Evolutionary conservation across 495 filamentous ascomycete genomes (phyloP), one percentile per base, ranked within the genome.

Genomic region (Penicillium pancosmium): DNA sequence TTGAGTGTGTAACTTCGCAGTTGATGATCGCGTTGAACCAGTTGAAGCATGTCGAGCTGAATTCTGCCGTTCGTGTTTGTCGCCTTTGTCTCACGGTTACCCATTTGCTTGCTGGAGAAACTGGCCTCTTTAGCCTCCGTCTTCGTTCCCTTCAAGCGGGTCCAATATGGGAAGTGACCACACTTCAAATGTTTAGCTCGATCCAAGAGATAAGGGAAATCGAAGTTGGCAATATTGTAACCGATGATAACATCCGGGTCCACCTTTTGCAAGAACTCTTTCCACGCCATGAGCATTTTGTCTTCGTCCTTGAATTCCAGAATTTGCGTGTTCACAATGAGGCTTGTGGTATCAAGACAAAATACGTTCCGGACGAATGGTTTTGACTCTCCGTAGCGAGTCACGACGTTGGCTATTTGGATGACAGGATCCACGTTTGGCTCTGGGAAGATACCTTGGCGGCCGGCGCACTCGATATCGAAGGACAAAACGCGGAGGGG

Each of bases 221-320:
- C 94, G 76, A 99, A 99, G 74, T 99, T 99, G 65, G 90, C 80
- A 76, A 96, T 97, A 71, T 99, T 99, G 84, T 99, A 99, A 46
- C 94, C 94, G 59, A 94, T 99, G 66, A 99, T 98, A 27, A 99
- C 87, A 73, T 99, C 94, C 0, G 94, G 93, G 65, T 99, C 94
- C 3, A 94, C 94, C 68, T 91, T 87, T 49, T 93, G 82, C 5
- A 99, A 73, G 64, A 99, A 99, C 50, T 96, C 82, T 61, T 85
- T 85, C 94, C 94, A 99, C 19, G 82, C 83, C 74, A 85, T 82
- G 16, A 99, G 82, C 93, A 99, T 93, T 35, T 90, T 81, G 51
- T 86, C 82, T 70, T 99, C 94, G 16, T 81, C 78, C 34, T 87
- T 75, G 60, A 88, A 97, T 41, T 91, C 88, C 49, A 97, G 80